Evolutionary conservation across 2,329 filamentous ascomycete species (phyloP), one percentile per base, ranked within the genome.

Genomic region (Aspergillus ibericus): DNA sequence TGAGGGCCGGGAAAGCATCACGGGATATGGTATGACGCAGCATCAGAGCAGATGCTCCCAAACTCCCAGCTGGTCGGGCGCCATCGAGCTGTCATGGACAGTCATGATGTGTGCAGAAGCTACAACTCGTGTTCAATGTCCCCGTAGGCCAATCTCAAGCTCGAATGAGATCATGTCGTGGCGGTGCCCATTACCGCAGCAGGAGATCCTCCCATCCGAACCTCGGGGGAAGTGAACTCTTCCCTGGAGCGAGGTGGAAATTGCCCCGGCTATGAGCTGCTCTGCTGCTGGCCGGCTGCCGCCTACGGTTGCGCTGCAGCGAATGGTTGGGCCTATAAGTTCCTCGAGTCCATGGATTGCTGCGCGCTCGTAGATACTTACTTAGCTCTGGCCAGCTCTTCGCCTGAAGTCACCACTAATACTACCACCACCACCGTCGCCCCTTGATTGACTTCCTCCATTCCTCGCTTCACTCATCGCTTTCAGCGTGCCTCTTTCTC

Each of bases 181-280:
- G 35, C 38, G 27, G 55, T 56, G 20, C 16, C 29, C 29, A 20
- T 25, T 5, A n/a, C 35, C 8, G 38, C 18, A 52, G 22, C 12
- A 34, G 32, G 36, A 25, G 20, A 18, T 18, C 20, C 16, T 25
- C 44, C 40, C 38, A 54, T 50, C 56, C 53, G 63, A 60, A 68
- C 68, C 64, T 67, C 65, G 67, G 66, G 35, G 62, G 59, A 63
- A 68, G 59, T 58, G 42, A 54, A 44, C 34, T 59, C 63, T 63
- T 63, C 61, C 64, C 65, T 60, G 38, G 38, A 42, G 38, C 18
- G 18, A 42, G 18, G 18, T 60, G 55, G 52, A 59, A n/a, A 55
- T 36, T 63, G 52, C 59, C 48, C 65, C 64, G 66, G 64, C 60
- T 61, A 63, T 64, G 42, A 13, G 46, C 55, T 56, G 49, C 15